A percentile compares a stretch with the other conserved stretches of the same genome.
Conservation (phyloP, 2,329 filamentous ascomycete genomes). For the Colletotrichum noveboracense region DNA sequence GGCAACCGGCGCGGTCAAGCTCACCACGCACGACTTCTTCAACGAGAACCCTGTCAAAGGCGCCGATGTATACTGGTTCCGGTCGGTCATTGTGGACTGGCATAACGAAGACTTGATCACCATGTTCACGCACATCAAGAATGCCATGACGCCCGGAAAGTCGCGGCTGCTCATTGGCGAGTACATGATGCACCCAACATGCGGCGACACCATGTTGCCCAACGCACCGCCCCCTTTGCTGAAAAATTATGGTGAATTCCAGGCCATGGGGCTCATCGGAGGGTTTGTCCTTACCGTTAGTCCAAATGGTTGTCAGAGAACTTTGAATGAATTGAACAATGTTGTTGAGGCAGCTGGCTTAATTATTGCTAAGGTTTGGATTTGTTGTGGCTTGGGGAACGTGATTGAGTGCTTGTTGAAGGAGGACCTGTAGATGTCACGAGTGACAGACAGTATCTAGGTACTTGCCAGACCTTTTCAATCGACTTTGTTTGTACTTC, state of each 20-base stretch:
- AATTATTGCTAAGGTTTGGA: constrained; percentile 3
- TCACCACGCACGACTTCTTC: constrained; percentile 63
- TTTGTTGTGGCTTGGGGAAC: constrained; percentile 1
- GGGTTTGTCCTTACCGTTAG: background rate
- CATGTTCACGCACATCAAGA: constrained; percentile 8
- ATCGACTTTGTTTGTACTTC: background rate
- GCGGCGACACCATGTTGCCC: constrained; percentile 5
- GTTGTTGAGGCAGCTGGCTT: constrained; percentile 1
- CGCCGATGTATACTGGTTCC: constrained; percentile 46
- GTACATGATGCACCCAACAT: constrained; percentile 12
- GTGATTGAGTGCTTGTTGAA: constrained; percentile 13
- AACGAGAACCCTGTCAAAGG: constrained; percentile 55
- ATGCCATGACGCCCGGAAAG: constrained; percentile 3
- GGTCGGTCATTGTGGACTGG: constrained; percentile 14
- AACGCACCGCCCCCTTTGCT: constrained; percentile 1
- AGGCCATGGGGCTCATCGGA: constrained; percentile 1
- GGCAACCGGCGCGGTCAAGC: constrained; percentile 29
- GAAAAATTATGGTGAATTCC: constrained; percentile 2
- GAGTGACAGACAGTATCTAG: background rate
- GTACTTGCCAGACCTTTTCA: background rate
- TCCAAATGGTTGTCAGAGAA: constrained; percentile 3
- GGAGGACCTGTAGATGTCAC: background rate
- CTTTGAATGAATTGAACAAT: background rate
- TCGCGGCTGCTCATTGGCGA: constrained; percentile 17
- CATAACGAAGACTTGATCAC: constrained; percentile 4